phyloP scores from a whole-genome alignment of 306 rosid genomes.

The Astragalus glycyphyllos region DNA sequence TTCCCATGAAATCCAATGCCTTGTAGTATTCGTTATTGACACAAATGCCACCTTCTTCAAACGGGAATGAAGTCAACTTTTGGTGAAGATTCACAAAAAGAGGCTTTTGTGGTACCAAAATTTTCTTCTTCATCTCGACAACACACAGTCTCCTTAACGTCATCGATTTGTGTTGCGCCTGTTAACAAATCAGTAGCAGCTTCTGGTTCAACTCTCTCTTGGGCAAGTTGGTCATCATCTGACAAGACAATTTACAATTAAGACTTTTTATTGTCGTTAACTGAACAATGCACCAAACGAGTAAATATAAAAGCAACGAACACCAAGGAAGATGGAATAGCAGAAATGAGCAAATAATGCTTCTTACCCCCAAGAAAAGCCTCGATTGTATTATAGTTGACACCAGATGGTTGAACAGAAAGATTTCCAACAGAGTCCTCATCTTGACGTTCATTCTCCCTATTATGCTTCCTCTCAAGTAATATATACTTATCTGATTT shows the following conservation, averaged over 20 bases:
- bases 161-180: conserved; percentile 24
- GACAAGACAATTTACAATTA: conserved; percentile 21
- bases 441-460: conserved; percentile 51
- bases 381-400: conserved; percentile 57
- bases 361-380: conserved; percentile 72
- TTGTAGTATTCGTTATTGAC: conserved; percentile 54
- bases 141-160: conserved; percentile 35
- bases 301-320: neutral
- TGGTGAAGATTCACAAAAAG: no score
- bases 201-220: conserved; percentile 36
- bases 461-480: conserved; percentile 56
- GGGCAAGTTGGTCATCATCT: conserved; percentile 60
- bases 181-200: conserved; percentile 38
- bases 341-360: conserved; percentile 14
- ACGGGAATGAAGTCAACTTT: neutral
- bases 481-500: conserved; percentile 66
- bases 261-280: no score
- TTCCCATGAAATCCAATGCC: conserved; percentile 44
- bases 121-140: no score
- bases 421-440: conserved; percentile 49
- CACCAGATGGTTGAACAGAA: conserved; percentile 48
- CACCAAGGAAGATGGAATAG: neutral
- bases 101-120: no score
- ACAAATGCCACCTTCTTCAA: conserved; percentile 71
- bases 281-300: no score